Evolutionary conservation across 495 filamentous ascomycete species (phyloP).

Genomic region (Pseudevernia furfuracea): DNA sequence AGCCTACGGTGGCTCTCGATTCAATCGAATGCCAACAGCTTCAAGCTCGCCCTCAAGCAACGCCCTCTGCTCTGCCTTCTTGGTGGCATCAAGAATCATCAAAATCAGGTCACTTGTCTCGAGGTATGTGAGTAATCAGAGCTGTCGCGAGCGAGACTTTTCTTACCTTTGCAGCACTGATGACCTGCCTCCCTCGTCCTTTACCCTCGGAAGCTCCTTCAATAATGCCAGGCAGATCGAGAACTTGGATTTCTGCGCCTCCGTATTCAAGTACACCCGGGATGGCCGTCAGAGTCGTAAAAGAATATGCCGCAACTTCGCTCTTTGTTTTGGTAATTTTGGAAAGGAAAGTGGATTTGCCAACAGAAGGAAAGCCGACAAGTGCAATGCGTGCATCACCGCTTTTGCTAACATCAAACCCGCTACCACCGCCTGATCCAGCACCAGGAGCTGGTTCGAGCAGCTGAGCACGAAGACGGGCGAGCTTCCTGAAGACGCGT

Average conservation of each 20-base stretch:
- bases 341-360: slow-evolving; percentile 96
- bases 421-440: slow-evolving; percentile 60
- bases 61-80: slow-evolving; percentile 87
- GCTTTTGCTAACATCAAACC: slow-evolving; percentile 96
- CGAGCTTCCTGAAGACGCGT: slow-evolving; percentile 66
- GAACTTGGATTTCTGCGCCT: slow-evolving; percentile 94
- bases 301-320: slow-evolving; percentile 92
- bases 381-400: slow-evolving; percentile 96
- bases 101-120: slow-evolving; percentile 93
- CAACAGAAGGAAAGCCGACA: slow-evolving; percentile 96
- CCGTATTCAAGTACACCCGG: slow-evolving; percentile 97
- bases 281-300: slow-evolving; percentile 97
- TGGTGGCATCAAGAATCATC: slow-evolving; percentile 97
- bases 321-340: slow-evolving; percentile 99
- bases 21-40: slow-evolving; percentile 91
- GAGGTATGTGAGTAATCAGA: not conserved
- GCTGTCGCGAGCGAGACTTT: not conserved
- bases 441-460: slow-evolving; percentile 83
- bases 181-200: slow-evolving; percentile 91
- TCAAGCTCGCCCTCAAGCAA: slow-evolving; percentile 89
- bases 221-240: slow-evolving; percentile 98
- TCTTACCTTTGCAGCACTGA: slow-evolving; percentile 80
- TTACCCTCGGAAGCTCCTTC: slow-evolving; percentile 96
- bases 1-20: slow-evolving; percentile 78
- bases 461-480: slow-evolving; percentile 87